These are phyloP conservation scores for Uronychia binucleata DNA, from an alignment of 73 alveolate species.

Conservation along the genomic window DNA sequence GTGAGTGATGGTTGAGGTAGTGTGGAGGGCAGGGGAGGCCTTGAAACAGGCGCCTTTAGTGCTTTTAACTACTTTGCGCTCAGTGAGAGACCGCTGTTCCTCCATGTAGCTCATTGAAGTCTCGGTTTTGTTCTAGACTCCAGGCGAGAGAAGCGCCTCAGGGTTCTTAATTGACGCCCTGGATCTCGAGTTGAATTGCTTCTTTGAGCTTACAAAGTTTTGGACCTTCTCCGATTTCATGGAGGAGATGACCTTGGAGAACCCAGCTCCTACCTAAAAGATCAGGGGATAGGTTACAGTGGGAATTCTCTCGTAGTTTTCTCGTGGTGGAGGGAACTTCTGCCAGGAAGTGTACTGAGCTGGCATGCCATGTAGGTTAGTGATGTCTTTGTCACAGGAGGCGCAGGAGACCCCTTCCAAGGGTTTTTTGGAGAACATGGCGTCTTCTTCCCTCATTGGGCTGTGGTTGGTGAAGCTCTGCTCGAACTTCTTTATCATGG, in stretches of 20 bases:
- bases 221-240: background rate
- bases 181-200: background rate
- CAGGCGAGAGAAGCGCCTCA: background rate
- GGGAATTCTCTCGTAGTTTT: background rate
- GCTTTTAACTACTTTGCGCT: background rate
- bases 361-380: conserved; percentile 71
- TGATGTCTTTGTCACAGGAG: conserved; percentile 83
- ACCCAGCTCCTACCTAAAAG: background rate
- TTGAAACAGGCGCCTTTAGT: too few relatives aligned
- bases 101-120: background rate
- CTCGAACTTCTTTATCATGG: conserved; percentile 15
- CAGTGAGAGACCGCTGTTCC: background rate
- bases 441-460: conserved; percentile 71
- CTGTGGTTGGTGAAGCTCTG: background rate
- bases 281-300: background rate
- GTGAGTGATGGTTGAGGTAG: too few relatives aligned
- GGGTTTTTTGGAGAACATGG: conserved; percentile 86
- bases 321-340: conserved; percentile 66
- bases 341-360: conserved; percentile 81
- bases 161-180: background rate
- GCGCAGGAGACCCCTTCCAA: conserved; percentile 87
- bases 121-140: background rate
- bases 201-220: background rate
- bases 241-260: background rate
- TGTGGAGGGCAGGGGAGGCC: too few relatives aligned